phyloP scores from a whole-genome alignment of 2,329 filamentous ascomycete genomes.

The Zalaria obscura region DNA sequence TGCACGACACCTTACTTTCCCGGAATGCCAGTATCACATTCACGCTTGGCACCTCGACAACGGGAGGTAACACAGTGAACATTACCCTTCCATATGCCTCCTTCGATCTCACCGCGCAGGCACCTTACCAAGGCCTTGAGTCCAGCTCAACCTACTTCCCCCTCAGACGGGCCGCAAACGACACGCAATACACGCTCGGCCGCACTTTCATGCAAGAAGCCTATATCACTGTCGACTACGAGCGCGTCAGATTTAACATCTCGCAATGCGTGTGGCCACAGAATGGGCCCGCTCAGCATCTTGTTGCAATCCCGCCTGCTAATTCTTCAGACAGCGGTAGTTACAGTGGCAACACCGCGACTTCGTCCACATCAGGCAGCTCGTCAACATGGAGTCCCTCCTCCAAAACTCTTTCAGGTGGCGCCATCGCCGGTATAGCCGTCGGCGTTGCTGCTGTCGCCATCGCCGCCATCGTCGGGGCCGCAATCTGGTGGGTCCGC shows the following conservation, averaged over 20 bases:
- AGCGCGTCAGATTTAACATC: constrained; percentile 31
- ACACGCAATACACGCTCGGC: constrained; percentile 47
- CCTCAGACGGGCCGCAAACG: constrained; percentile 40
- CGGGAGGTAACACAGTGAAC: constrained; percentile 22
- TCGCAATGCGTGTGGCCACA: constrained; percentile 20
- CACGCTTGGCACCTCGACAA: constrained; percentile 22
- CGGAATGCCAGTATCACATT: constrained; percentile 31
- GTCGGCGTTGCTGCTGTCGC: constrained; percentile 16
- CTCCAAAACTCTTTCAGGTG: constrained; percentile 14
- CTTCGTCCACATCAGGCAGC: background rate
- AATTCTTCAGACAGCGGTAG: background rate
- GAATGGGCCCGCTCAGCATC: constrained; percentile 7
- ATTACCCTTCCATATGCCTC: constrained; percentile 35
- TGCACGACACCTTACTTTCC: constrained; percentile 16
- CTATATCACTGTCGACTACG: constrained; percentile 35
- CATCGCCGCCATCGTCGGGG: constrained; percentile 14
- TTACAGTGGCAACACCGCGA: constrained; percentile 1
- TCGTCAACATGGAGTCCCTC: background rate
- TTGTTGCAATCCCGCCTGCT: constrained; percentile 14
- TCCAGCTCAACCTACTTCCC: constrained; percentile 55
- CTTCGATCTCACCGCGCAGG: constrained; percentile 30
- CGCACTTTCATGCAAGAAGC: constrained; percentile 58
- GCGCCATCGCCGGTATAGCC: constrained; percentile 29
- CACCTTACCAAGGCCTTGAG: constrained; percentile 40
- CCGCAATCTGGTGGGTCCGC: constrained; percentile 18